Percentiles rank a stretch among this genome's conserved stretches.
phyloP scores from a whole-genome alignment of 139 green algal genomes.

The Chlorella sp. region DNA sequence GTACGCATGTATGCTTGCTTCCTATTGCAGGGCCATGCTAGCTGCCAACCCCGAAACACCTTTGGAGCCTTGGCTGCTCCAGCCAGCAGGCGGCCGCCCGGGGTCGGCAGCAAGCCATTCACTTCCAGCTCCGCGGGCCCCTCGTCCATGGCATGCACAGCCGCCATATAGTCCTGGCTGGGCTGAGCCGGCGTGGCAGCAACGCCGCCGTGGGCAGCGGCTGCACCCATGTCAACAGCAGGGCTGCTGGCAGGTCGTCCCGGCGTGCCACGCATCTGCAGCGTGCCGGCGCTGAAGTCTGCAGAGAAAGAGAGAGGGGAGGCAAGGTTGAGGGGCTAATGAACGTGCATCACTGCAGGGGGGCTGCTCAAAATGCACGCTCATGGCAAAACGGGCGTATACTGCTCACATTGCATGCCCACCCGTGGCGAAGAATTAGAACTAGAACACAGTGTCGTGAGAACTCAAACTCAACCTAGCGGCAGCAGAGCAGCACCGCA shows the following conservation, averaged over 20 bases:
- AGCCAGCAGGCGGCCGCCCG: slow-evolving; percentile 1
- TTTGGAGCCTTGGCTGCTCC: slow-evolving; percentile 6
- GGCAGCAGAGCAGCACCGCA: no score
- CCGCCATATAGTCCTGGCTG: slow-evolving; percentile 54
- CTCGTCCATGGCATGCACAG: slow-evolving; percentile 34
- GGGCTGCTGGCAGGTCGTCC: neutral
- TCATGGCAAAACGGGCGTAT: no score
- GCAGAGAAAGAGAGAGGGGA: neutral
- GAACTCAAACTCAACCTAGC: no score
- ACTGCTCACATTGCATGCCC: no score
- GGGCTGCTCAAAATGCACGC: neutral
- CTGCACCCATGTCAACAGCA: neutral
- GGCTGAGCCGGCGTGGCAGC: neutral
- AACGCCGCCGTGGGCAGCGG: neutral
- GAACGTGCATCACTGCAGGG: neutral
- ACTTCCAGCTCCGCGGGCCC: slow-evolving; percentile 13
- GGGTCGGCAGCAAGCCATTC: neutral
- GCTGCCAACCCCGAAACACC: neutral
- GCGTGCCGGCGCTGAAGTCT: slow-evolving; percentile 19
- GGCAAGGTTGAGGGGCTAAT: neutral
- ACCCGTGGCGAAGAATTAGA: no score
- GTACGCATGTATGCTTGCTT: no score
- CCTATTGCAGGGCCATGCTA: neutral
- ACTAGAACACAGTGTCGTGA: no score
- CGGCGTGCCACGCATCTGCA: slow-evolving; percentile 5